Conservation (phyloP, 768 basidiomycete genomes). For the Boletus sp. region DNA sequence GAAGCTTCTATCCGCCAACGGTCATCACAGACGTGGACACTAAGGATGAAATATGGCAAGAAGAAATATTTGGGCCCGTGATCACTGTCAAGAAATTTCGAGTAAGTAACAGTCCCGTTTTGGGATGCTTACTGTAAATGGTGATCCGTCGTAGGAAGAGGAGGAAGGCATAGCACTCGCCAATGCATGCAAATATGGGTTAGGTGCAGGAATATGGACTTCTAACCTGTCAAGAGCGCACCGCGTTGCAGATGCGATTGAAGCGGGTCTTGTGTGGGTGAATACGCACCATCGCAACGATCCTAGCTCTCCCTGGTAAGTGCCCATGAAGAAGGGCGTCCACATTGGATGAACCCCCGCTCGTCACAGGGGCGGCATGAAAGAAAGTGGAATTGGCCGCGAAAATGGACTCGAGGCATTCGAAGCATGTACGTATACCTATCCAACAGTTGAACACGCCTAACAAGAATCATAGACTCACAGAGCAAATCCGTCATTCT, state of each 20-base stretch:
- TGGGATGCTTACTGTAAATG: background rate
- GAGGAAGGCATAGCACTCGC: constrained; percentile 64
- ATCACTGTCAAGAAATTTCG: constrained; percentile 59
- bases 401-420: constrained; percentile 85
- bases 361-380: constrained; percentile 77
- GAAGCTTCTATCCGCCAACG: constrained; percentile 80
- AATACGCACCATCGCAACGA: constrained; percentile 90
- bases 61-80: constrained; percentile 88
- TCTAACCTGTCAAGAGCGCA: constrained; percentile 70
- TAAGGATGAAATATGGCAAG: constrained; percentile 68
- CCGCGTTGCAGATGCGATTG: constrained; percentile 62
- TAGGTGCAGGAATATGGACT: constrained; percentile 83
- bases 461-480: constrained; percentile 50
- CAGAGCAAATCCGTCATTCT: constrained; percentile 82
- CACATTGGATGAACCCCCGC: constrained; percentile 3
- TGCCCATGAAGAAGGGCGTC: background rate
- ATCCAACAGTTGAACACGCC: background rate
- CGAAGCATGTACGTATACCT: constrained; percentile 57
- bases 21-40: constrained; percentile 57
- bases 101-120: constrained; percentile 34
- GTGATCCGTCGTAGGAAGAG: constrained; percentile 44
- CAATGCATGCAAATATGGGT: constrained; percentile 74
- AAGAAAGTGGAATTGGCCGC: constrained; percentile 81
- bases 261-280: constrained; percentile 81
- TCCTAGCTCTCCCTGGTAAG: constrained; percentile 81